A percentile compares a stretch with the other conserved stretches of the same genome.
Conservation (phyloP, 2,329 filamentous ascomycete genomes). For the Tolypocladium pustulatum region DNA sequence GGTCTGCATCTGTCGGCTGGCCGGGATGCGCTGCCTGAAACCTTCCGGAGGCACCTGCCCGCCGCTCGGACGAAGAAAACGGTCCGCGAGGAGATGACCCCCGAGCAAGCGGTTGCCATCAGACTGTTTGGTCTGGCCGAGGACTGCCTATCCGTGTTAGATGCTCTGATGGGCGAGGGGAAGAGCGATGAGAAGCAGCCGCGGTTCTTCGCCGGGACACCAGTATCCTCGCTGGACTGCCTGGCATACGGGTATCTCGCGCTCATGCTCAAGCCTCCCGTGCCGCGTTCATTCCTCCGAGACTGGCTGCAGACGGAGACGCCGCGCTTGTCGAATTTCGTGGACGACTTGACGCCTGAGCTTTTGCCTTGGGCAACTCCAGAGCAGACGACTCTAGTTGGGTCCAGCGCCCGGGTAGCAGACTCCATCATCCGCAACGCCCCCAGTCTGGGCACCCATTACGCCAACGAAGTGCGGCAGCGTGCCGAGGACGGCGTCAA, state of each 20-base stretch:
- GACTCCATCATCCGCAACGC: constrained; percentile 23
- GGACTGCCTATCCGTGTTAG: constrained; percentile 61
- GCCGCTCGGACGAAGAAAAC: constrained; percentile 38
- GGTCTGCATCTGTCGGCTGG: constrained; percentile 25
- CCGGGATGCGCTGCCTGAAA: constrained; percentile 26
- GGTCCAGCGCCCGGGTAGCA: constrained; percentile 18
- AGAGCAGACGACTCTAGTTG: constrained; percentile 10
- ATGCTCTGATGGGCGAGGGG: constrained; percentile 34
- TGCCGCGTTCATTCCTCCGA: constrained; percentile 30
- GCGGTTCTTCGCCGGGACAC: constrained; percentile 18
- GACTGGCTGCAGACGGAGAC: constrained; percentile 27
- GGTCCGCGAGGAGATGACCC: constrained; percentile 51
- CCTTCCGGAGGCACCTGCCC: constrained; percentile 27
- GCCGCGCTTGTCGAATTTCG: constrained; percentile 19
- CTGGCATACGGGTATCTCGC: constrained; percentile 70
- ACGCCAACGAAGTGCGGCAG: constrained; percentile 25
- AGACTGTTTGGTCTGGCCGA: constrained; percentile 62
- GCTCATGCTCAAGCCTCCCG: constrained; percentile 49
- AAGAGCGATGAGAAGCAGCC: constrained; percentile 12
- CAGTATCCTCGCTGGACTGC: constrained; percentile 52
- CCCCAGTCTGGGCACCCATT: constrained; percentile 24
- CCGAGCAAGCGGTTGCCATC: constrained; percentile 64
- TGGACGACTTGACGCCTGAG: constrained; percentile 17
- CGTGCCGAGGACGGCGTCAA: constrained; percentile 20
- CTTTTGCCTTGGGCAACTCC: constrained; percentile 17